Base-by-base conservation (phyloP, 2,329 filamentous ascomycete species). In the Xylariomycetidae sp. region DNA sequence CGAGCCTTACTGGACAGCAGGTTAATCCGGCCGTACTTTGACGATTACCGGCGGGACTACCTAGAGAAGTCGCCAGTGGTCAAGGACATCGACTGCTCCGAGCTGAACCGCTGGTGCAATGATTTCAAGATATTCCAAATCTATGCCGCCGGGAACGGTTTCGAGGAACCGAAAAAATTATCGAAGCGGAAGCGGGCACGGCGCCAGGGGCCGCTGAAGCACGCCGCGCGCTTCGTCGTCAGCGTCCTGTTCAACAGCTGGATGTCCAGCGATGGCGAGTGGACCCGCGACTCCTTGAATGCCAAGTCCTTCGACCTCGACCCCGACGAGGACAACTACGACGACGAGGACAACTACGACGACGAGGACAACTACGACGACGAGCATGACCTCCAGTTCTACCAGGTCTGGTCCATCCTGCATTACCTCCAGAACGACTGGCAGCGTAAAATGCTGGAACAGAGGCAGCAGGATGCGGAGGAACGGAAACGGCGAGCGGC, bases 401-500 rank as follows among this genome's bases (percentile, higher is more conserved):
- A 42, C 34, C 49, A 54, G 25, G 51, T 52, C 14, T 56, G 53
- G 51, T 40, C 47, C 1, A 41, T 54, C 20, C 30, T 55, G 13
- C 36, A 42, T 14, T 55, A 53, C 22, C 28, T 54, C 16, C 53
- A 54, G 37, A 44, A 39, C 0, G 52, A 56, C 15, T 56, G 53
- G 53, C 50, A 55, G 33, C 48, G 45, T 7, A 46, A 41, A 13
- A 48, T 50, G 25, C 27, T 49, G 15, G 46, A 50, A n/a, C n/a
- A n/a, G n/a, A n/a, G n/a, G n/a, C n/a, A n/a, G n/a, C n/a, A n/a
- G n/a, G n/a, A n/a, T n/a, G n/a, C n/a, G n/a, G n/a, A n/a, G n/a
- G n/a, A n/a, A n/a, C n/a, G n/a, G n/a, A n/a, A n/a, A n/a, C n/a
- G n/a, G n/a, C n/a, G n/a, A n/a, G n/a, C n/a, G n/a, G n/a, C n/a